phyloP scores from a whole-genome alignment of 208 protist genomes.

The Borovskyia barvae region DNA sequence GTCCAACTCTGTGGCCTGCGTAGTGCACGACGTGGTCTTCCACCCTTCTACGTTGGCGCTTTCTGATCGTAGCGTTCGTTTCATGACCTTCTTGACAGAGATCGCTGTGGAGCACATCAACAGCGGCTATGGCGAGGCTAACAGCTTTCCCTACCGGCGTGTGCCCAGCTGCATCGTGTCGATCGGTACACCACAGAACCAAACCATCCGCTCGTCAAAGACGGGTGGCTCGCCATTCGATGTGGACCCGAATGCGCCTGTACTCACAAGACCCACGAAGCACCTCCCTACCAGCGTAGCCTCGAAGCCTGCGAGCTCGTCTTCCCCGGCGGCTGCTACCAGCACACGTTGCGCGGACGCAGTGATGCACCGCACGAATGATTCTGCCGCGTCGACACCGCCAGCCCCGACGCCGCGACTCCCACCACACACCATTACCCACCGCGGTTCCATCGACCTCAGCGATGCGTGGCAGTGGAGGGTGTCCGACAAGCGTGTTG shows the following conservation, averaged over 20 bases:
- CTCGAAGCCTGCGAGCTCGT: no score
- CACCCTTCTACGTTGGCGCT: conserved; percentile 76
- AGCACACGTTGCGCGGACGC: no score
- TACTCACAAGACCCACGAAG: conserved; percentile 53
- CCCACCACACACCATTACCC: conserved; percentile 64
- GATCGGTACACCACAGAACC: conserved; percentile 79
- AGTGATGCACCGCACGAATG: no score
- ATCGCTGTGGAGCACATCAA: conserved; percentile 93
- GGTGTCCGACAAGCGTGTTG: conserved; percentile 66
- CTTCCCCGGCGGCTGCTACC: no score
- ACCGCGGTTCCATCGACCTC: conserved; percentile 78
- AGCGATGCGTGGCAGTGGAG: conserved; percentile 80
- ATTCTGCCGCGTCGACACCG: no score
- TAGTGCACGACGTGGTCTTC: conserved; percentile 88
- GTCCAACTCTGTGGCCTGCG: conserved; percentile 21
- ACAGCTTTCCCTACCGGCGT: conserved; percentile 74
- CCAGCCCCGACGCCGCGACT: conserved; percentile 22
- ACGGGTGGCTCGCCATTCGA: conserved; percentile 49
- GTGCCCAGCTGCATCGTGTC: conserved; percentile 46
- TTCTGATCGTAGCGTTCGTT: conserved; percentile 67
- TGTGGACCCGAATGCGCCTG: conserved; percentile 31
- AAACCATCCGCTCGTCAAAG: conserved; percentile 58
- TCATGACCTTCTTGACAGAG: conserved; percentile 90
- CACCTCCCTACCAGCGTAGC: conserved; percentile 17
- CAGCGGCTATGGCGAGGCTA: conserved; percentile 68